A percentile compares a stretch with the other conserved stretches of the same genome.
Conservation (phyloP, 2,329 filamentous ascomycete species). For the Colletotrichum sp. region DNA sequence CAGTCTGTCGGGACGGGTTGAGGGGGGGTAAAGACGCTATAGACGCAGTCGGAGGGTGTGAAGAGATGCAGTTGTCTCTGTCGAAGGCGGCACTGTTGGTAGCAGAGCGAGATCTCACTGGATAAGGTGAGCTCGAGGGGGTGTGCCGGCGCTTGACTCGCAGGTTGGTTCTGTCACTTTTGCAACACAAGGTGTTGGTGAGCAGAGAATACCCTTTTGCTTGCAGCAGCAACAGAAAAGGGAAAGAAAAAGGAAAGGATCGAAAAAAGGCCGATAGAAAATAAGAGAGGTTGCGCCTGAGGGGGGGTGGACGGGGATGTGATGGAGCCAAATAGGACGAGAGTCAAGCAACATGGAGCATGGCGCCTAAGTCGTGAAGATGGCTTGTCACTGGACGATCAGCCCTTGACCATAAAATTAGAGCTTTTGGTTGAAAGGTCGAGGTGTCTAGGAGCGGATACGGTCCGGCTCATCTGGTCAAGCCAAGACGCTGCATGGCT, state of each 20-base stretch:
- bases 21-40: constrained; percentile 23
- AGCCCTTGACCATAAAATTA: constrained; percentile 48
- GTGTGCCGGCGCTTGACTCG: constrained; percentile 41
- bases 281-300: constrained; percentile 21
- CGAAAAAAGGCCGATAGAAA: constrained; percentile 24
- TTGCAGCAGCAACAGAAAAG: constrained; percentile 8
- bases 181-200: neutral
- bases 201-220: neutral
- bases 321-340: constrained; percentile 39
- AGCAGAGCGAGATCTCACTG: constrained; percentile 18
- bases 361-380: constrained; percentile 47
- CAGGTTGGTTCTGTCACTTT: constrained; percentile 25
- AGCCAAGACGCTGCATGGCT: constrained; percentile 22
- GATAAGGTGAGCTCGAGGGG: constrained; percentile 11
- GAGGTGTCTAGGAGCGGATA: constrained; percentile 22
- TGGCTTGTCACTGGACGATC: constrained; percentile 47
- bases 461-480: constrained; percentile 23
- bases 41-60: constrained; percentile 32
- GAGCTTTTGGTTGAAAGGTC: constrained; percentile 27
- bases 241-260: constrained; percentile 22
- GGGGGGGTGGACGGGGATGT: constrained; percentile 33
- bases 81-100: constrained; percentile 18
- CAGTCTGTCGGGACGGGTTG: constrained; percentile 12
- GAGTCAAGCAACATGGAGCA: constrained; percentile 38
- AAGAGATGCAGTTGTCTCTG: constrained; percentile 7